These are phyloP conservation scores for Yamadazyma sp. DNA, from an alignment of 1,139 yeast species.

Conservation along the genomic window DNA sequence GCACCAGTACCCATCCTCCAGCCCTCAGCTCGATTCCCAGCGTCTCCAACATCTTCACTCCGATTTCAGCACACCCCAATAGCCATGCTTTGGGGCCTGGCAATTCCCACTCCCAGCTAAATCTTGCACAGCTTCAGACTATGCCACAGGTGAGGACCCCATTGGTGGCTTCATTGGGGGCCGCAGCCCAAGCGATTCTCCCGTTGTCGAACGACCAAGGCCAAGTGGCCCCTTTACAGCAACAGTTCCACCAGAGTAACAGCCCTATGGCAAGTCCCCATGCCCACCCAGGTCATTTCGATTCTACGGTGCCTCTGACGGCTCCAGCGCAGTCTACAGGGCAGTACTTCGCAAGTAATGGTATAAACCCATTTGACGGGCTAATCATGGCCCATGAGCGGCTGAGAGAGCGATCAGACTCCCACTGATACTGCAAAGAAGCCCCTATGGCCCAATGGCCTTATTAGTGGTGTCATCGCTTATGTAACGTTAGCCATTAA, in stretches of 20 bases:
- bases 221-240: slow-evolving; percentile 5
- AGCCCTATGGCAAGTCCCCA: slow-evolving; percentile 22
- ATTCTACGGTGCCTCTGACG: slow-evolving; percentile 18
- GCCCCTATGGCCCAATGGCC: neutral
- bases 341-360: slow-evolving; percentile 37
- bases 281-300: slow-evolving; percentile 6
- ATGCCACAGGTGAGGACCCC: slow-evolving; percentile 33
- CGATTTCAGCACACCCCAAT: slow-evolving; percentile 30
- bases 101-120: slow-evolving; percentile 17
- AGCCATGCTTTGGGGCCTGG: slow-evolving; percentile 8
- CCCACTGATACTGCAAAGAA: no score
- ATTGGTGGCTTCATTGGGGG: slow-evolving; percentile 31
- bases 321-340: slow-evolving; percentile 41
- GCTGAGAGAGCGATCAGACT: neutral
- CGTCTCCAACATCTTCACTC: slow-evolving; percentile 36
- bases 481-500: no score
- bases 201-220: slow-evolving; percentile 13
- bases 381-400: slow-evolving; percentile 31
- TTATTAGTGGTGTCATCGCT: no score
- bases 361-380: slow-evolving; percentile 45
- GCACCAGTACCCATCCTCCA: slow-evolving; percentile 20
- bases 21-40: slow-evolving; percentile 31
- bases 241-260: slow-evolving; percentile 5
- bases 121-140: slow-evolving; percentile 11
- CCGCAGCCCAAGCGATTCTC: slow-evolving; percentile 25